A percentile compares a stretch with the other conserved stretches of the same genome.
Conservation (phyloP, 345 rosid genomes). For the Balakata baccata region DNA sequence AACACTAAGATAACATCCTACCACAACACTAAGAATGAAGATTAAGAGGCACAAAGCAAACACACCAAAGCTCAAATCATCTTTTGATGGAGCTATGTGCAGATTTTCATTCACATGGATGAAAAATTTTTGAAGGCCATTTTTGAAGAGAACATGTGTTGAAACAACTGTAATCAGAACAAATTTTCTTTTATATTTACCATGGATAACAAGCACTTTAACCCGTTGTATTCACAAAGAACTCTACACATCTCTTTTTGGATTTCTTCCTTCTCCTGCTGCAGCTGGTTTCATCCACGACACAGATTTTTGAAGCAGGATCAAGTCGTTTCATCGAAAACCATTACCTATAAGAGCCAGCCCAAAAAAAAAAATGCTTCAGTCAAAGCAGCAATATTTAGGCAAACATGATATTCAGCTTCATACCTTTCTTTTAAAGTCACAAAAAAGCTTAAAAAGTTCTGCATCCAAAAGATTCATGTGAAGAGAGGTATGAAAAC, state of each 20-base stretch:
- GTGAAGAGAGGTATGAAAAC: not conserved
- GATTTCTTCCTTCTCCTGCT: not conserved
- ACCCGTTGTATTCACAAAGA: conserved; percentile 46
- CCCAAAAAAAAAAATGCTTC: conserved; percentile 3
- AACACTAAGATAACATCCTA: too few relatives aligned
- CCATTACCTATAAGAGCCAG: conserved; percentile 47
- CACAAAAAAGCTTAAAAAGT: not conserved
- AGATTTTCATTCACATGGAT: not conserved
- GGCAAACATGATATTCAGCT: not conserved
- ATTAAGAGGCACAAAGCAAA: too few relatives aligned
- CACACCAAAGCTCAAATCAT: not conserved
- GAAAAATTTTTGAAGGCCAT: not conserved
- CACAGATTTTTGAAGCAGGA: conserved; percentile 20
- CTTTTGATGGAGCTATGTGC: not conserved
- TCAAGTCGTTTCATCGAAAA: conserved; percentile 60
- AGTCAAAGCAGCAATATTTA: conserved; percentile 5
- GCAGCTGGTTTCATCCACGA: conserved; percentile 34
- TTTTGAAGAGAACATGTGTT: not conserved
- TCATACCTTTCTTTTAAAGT: not conserved
- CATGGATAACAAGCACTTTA: conserved; percentile 24
- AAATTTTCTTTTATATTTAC: conserved; percentile 22
- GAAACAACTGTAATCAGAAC: not conserved
- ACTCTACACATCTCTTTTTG: conserved; percentile 18
- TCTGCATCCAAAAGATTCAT: not conserved
- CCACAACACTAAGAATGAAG: too few relatives aligned